phyloP scores from a whole-genome alignment of 768 basidiomycete genomes.

The Nidularia sp. region DNA sequence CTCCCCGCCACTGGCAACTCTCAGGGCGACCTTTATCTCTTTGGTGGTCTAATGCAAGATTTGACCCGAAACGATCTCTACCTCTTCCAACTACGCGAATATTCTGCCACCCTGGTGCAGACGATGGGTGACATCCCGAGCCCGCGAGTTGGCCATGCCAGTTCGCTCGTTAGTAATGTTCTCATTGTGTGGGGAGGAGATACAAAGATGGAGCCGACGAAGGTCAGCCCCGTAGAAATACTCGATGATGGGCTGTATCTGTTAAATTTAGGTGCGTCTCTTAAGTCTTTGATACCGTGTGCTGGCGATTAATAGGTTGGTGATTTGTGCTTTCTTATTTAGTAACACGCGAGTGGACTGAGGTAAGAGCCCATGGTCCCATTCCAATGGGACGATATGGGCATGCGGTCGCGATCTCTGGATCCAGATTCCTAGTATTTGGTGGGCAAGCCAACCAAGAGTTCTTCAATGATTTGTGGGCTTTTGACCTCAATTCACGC shows the following conservation, averaged over 20 bases:
- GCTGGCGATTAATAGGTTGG: neutral
- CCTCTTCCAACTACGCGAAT: constrained; percentile 75
- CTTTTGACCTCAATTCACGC: constrained; percentile 94
- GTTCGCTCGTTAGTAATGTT: constrained; percentile 92
- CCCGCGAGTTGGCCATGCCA: constrained; percentile 93
- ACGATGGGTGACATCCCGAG: constrained; percentile 87
- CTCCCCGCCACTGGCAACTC: constrained; percentile 73
- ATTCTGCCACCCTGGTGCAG: constrained; percentile 77
- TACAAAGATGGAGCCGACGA: constrained; percentile 69
- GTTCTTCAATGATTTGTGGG: constrained; percentile 94
- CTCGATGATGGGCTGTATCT: constrained; percentile 94
- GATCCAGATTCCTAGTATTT: constrained; percentile 90
- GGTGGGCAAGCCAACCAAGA: constrained; percentile 95
- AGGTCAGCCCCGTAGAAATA: constrained; percentile 57
- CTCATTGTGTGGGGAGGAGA: constrained; percentile 98
- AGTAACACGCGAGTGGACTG: constrained; percentile 96
- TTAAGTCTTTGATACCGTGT: neutral
- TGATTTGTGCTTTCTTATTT: constrained; percentile 1
- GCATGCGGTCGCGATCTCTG: constrained; percentile 89
- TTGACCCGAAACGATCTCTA: constrained; percentile 90
- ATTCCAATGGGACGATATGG: constrained; percentile 91
- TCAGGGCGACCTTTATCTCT: constrained; percentile 89
- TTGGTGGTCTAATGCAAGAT: constrained; percentile 94
- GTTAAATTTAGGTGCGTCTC: constrained; percentile 82
- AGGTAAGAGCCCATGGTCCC: constrained; percentile 70